phyloP scores from a whole-genome alignment of 2,329 filamentous ascomycete species.

The Cordyceps javanica region DNA sequence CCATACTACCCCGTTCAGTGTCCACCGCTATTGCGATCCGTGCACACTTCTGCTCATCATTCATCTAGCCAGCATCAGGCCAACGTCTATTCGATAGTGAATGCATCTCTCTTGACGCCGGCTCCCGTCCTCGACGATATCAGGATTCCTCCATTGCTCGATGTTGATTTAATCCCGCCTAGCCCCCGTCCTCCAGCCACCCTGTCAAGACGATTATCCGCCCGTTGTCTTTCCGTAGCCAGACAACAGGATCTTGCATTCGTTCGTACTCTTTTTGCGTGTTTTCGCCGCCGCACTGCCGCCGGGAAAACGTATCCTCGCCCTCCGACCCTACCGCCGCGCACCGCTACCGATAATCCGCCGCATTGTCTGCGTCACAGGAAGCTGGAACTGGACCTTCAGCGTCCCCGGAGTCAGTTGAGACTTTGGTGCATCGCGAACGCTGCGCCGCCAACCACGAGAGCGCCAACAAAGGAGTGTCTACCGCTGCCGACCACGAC shows the following conservation, averaged over 20 bases:
- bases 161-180: conserved; percentile 6
- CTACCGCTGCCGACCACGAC: conserved; percentile 17
- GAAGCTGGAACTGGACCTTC: conserved; percentile 29
- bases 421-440: conserved; percentile 22
- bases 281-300: neutral
- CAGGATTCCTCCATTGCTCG: neutral
- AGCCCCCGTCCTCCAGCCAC: neutral
- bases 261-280: neutral
- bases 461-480: conserved; percentile 17
- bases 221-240: neutral
- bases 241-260: neutral
- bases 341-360: conserved; percentile 22
- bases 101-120: neutral
- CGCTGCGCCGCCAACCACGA: conserved; percentile 17
- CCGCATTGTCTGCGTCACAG: conserved; percentile 32
- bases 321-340: neutral
- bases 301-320: neutral
- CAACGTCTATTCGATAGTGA: neutral
- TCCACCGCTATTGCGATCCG: conserved; percentile 13
- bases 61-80: neutral
- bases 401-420: conserved; percentile 30
- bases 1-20: neutral
- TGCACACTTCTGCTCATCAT: conserved; percentile 1
- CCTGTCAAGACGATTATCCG: neutral
- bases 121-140: neutral